Percentiles rank a stretch among this genome's conserved stretches.
Evolutionary conservation across 1,284 basidiomycete genomes (phyloP).

Genomic region (Coniophora puteana): DNA sequence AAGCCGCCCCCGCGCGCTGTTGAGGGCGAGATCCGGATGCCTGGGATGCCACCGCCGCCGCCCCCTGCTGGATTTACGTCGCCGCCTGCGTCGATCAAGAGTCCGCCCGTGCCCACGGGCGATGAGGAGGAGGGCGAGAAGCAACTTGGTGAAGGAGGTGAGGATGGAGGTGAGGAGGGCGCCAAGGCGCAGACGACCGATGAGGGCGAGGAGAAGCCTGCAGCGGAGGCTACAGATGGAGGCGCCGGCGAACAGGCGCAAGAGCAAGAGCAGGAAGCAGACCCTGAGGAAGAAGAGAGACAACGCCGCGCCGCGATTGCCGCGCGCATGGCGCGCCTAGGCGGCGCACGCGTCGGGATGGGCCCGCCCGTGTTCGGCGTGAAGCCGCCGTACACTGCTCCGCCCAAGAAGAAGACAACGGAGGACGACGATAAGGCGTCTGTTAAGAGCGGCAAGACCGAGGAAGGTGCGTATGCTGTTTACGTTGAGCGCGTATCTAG

Average conservation of each 20-base stretch:
- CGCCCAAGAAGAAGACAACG: conserved; percentile 22
- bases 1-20: conserved; percentile 73
- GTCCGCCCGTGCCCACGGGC: too few relatives aligned
- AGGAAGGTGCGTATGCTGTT: too few relatives aligned
- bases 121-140: conserved; percentile 40
- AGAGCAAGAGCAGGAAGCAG: conserved; percentile 39
- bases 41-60: conserved; percentile 37
- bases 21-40: too few relatives aligned
- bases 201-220: conserved; percentile 18
- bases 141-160: conserved; percentile 16
- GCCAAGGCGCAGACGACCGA: conserved; percentile 9
- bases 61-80: too few relatives aligned
- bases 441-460: neutral
- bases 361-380: conserved; percentile 61
- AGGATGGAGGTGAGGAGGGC: conserved; percentile 24
- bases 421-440: conserved; percentile 11
- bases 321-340: conserved; percentile 85
- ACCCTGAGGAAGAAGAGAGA: conserved; percentile 75
- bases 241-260: conserved; percentile 28
- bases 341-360: conserved; percentile 84
- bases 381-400: conserved; percentile 48
- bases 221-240: too few relatives aligned
- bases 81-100: too few relatives aligned
- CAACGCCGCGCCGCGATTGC: conserved; percentile 79
- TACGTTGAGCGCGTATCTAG: too few relatives aligned